Conservation (phyloP, 108 stramenopile genomes). For the Fragilariopsis cylindrus region DNA sequence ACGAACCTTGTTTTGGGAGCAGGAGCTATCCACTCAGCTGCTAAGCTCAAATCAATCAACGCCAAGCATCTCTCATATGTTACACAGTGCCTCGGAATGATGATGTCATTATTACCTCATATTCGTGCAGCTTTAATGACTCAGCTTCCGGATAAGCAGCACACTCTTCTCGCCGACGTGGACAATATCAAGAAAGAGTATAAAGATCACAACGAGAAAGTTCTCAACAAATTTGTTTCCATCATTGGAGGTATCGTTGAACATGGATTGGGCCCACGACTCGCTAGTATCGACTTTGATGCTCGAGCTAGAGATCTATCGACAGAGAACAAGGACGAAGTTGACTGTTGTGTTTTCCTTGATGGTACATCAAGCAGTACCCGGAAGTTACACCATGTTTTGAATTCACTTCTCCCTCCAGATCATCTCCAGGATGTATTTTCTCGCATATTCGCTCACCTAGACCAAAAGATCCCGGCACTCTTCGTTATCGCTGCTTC, state of each 20-base stretch:
- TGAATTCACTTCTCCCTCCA: slow-evolving; percentile 79
- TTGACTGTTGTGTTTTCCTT: slow-evolving; percentile 74
- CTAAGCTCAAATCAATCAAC: slow-evolving; percentile 88
- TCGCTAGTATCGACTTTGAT: slow-evolving; percentile 76
- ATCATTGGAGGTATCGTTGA: slow-evolving; percentile 96
- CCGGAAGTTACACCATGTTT: slow-evolving; percentile 93
- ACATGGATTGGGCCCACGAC: slow-evolving; percentile 71
- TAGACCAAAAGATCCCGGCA: slow-evolving; percentile 79
- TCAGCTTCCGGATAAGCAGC: slow-evolving; percentile 91
- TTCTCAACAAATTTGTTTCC: slow-evolving; percentile 93
- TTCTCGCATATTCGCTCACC: slow-evolving; percentile 87
- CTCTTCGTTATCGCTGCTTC: slow-evolving; percentile 58
- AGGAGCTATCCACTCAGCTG: slow-evolving; percentile 91
- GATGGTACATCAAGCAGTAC: slow-evolving; percentile 88
- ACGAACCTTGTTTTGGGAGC: slow-evolving; percentile 93
- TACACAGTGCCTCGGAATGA: slow-evolving; percentile 88
- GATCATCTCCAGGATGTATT: slow-evolving; percentile 94
- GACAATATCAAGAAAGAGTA: slow-evolving; percentile 92
- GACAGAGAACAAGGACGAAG: slow-evolving; percentile 14
- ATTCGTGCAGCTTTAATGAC: slow-evolving; percentile 92
- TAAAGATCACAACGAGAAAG: slow-evolving; percentile 89
- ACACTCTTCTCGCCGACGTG: slow-evolving; percentile 82
- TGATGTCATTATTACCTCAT: slow-evolving; percentile 86
- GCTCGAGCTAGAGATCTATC: slow-evolving; percentile 43
- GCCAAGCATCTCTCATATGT: slow-evolving; percentile 95